Conservation (phyloP, 371 early-diverging fungal species). For the Mortierella sp. region DNA sequence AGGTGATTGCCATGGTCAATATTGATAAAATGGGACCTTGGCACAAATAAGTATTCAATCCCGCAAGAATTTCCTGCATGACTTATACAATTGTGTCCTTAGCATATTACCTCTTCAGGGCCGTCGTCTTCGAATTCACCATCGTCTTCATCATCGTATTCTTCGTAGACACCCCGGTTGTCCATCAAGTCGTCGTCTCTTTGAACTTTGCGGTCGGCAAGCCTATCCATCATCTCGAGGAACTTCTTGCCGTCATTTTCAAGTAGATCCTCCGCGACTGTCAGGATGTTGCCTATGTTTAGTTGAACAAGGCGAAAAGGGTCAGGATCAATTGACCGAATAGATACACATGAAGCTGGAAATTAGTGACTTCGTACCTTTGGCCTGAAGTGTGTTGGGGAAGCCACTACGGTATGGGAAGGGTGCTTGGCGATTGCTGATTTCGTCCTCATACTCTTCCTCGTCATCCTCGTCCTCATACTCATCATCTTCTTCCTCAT, state of each 20-base stretch:
- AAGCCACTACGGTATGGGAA: conserved; percentile 52
- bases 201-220: conserved; percentile 89
- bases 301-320: background rate
- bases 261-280: conserved; percentile 92
- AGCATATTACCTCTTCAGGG: conserved; percentile 65
- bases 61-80: conserved; percentile 1
- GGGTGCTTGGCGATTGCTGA: conserved; percentile 42
- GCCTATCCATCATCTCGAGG: conserved; percentile 94
- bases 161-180: conserved; percentile 58
- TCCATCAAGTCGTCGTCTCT: conserved; percentile 75
- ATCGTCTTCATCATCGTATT: conserved; percentile 74
- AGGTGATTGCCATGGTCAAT: background rate
- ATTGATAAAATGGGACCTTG: background rate
- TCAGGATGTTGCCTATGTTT: conserved; percentile 81
- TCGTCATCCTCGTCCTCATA: conserved; percentile 49
- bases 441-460: conserved; percentile 55
- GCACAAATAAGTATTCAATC: conserved; percentile 8
- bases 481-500: conserved; percentile 45
- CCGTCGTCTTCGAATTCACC: conserved; percentile 73
- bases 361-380: conserved; percentile 28
- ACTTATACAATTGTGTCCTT: background rate
- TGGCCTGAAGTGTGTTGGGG: conserved; percentile 56
- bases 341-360: background rate
- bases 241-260: conserved; percentile 95
- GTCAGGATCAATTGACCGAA: background rate